These are phyloP conservation scores for Podospora comata DNA, from an alignment of 495 filamentous ascomycete genomes.

Conservation along the genomic window DNA sequence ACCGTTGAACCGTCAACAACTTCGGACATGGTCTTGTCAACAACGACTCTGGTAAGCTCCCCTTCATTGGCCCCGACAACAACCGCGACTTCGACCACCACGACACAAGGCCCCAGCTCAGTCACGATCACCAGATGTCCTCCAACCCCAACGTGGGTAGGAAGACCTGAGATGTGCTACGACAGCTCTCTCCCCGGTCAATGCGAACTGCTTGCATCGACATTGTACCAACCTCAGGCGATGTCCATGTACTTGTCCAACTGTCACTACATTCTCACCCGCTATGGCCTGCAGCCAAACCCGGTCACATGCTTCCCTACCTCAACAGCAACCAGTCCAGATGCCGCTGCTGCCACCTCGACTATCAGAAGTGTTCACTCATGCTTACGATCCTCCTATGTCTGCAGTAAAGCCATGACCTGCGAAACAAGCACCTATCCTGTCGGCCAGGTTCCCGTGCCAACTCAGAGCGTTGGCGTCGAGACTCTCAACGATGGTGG, in stretches of 20 bases:
- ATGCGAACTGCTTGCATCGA: background rate
- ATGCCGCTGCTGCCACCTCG: slow-evolving; percentile 8
- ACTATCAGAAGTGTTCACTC: slow-evolving; percentile 11
- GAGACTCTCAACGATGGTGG: slow-evolving; percentile 9
- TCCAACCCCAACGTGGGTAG: background rate
- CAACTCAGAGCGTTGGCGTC: slow-evolving; percentile 10
- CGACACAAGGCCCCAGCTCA: slow-evolving; percentile 6
- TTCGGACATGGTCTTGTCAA: slow-evolving; percentile 5
- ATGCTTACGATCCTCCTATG: slow-evolving; percentile 7
- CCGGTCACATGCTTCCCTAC: slow-evolving; percentile 16
- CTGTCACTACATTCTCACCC: slow-evolving; percentile 3
- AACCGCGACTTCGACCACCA: slow-evolving; percentile 2
- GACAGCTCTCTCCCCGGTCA: background rate
- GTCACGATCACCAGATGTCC: slow-evolving; percentile 16
- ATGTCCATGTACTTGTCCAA: slow-evolving; percentile 3
- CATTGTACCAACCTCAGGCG: background rate
- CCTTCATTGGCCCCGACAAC: background rate
- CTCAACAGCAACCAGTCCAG: background rate
- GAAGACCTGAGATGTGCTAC: slow-evolving; percentile 10
- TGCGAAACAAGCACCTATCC: slow-evolving; percentile 11
- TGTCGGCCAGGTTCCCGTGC: background rate
- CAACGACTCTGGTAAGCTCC: background rate
- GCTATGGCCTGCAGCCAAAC: slow-evolving; percentile 8
- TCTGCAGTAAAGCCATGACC: slow-evolving; percentile 6
- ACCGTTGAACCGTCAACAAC: background rate